Evolutionary conservation across 495 filamentous ascomycete species (phyloP).

Genomic region (Darksidea phi): DNA sequence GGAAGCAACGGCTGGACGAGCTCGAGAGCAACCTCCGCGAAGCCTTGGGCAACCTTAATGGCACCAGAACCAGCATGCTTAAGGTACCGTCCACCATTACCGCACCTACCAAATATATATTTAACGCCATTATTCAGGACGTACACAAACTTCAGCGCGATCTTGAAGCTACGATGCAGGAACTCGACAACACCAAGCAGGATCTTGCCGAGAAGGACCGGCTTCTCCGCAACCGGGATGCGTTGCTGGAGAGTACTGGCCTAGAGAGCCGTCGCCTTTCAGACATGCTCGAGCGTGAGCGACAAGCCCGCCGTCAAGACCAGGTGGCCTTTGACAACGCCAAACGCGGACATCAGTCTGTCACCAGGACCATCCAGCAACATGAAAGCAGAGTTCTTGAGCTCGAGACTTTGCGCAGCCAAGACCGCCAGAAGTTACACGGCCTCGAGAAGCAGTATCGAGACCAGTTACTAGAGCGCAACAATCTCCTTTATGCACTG

Average conservation of each 20-base stretch:
- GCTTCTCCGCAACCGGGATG: slow-evolving; percentile 85
- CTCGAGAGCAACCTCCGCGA: slow-evolving; percentile 84
- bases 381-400: slow-evolving; percentile 82
- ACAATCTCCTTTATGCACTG: slow-evolving; percentile 76
- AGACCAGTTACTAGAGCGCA: slow-evolving; percentile 86
- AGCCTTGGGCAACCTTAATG: slow-evolving; percentile 78
- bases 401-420: slow-evolving; percentile 68
- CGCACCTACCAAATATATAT: slow-evolving; percentile 22
- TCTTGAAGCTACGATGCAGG: slow-evolving; percentile 75
- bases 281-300: slow-evolving; percentile 89
- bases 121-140: slow-evolving; percentile 53
- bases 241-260: slow-evolving; percentile 81
- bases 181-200: slow-evolving; percentile 73
- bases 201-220: slow-evolving; percentile 83
- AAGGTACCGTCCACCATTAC: slow-evolving; percentile 51
- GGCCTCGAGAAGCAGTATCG: slow-evolving; percentile 73
- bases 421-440: slow-evolving; percentile 71
- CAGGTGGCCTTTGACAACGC: slow-evolving; percentile 83
- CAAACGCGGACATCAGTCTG: slow-evolving; percentile 80
- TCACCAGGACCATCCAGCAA: slow-evolving; percentile 74
- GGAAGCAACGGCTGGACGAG: slow-evolving; percentile 84
- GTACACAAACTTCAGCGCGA: slow-evolving; percentile 85
- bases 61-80: slow-evolving; percentile 81
- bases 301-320: slow-evolving; percentile 76
- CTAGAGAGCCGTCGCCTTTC: slow-evolving; percentile 81